Evolutionary conservation across 179 eudicot species (phyloP).

Genomic region (Silene coronaria): DNA sequence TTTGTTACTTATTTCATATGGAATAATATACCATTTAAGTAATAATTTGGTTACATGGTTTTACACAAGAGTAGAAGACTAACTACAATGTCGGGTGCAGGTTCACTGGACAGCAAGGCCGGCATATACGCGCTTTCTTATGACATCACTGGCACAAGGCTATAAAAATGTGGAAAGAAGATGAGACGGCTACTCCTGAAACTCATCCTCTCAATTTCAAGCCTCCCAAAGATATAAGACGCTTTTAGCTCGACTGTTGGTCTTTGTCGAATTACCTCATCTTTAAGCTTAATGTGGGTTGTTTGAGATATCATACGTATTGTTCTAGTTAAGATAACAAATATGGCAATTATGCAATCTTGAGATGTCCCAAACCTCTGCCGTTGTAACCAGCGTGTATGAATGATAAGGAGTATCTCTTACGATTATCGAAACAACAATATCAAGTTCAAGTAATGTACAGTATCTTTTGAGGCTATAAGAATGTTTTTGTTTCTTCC

Average conservation of each 20-base stretch:
- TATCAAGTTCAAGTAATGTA: too few species aligned
- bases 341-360: too few species aligned
- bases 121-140: slow-evolving; percentile 75
- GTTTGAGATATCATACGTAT: neutral
- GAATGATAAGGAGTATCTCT: too few species aligned
- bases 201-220: slow-evolving; percentile 83
- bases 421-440: too few species aligned
- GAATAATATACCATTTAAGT: too few species aligned
- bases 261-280: neutral
- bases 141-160: slow-evolving; percentile 80
- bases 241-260: slow-evolving; percentile 37
- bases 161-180: slow-evolving; percentile 99
- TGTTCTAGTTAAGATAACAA: too few species aligned
- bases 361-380: too few species aligned
- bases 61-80: neutral
- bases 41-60: too few species aligned
- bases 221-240: slow-evolving; percentile 90
- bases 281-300: neutral
- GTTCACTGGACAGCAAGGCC: slow-evolving; percentile 95
- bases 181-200: slow-evolving; percentile 85
- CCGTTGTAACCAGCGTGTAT: too few species aligned
- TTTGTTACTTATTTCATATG: too few species aligned
- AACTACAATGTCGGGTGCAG: slow-evolving; percentile 33
- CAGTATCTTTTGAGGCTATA: too few species aligned
- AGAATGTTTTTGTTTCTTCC: too few species aligned